Conservation (phyloP, 2,329 filamentous ascomycete genomes). For the Fusarium beomiforme region DNA sequence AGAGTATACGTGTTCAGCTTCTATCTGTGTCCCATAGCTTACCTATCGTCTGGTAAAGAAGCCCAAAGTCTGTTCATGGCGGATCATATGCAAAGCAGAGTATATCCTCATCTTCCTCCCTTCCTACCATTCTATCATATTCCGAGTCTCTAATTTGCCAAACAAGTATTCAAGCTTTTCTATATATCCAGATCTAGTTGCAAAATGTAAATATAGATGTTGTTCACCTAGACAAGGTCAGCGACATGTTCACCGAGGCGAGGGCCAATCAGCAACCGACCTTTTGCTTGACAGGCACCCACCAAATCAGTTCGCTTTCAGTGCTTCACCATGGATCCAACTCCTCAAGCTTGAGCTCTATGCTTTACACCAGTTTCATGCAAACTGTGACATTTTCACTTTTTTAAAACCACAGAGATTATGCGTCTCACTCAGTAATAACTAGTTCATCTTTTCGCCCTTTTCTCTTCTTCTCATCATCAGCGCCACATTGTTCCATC, state of each 20-base stretch:
- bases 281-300: not conserved
- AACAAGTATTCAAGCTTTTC: not conserved
- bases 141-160: too few species aligned
- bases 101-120: too few species aligned
- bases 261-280: conserved; percentile 20
- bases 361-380: not conserved
- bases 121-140: too few species aligned
- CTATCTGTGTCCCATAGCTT: too few species aligned
- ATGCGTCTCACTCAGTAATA: not conserved
- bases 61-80: too few species aligned
- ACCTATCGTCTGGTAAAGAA: too few species aligned
- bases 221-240: not conserved
- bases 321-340: conserved; percentile 2
- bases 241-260: not conserved
- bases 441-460: not conserved
- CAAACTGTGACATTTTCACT: not conserved
- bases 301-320: not conserved
- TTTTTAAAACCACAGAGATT: not conserved
- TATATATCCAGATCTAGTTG: not conserved
- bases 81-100: too few species aligned
- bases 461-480: not conserved
- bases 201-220: too few species aligned
- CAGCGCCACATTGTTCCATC: not conserved
- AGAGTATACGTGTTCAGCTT: too few species aligned
- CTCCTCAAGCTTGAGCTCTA: not conserved